Percentiles rank a stretch among this genome's conserved stretches.
Conservation (phyloP, 176 grass and related monocot species). For the Musa schizocarpa region DNA sequence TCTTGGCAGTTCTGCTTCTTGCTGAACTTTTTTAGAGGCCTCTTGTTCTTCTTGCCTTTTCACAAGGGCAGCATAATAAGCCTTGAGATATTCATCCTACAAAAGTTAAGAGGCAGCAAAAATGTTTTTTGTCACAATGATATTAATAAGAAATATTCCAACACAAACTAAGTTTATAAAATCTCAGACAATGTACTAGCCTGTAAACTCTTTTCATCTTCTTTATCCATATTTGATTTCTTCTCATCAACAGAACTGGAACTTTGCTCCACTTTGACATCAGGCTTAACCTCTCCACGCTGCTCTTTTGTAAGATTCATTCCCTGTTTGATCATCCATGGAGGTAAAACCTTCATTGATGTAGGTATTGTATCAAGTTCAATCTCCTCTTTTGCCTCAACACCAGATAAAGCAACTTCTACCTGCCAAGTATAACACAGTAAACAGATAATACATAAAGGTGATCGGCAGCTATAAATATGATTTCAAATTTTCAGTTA, state of each 20-base stretch:
- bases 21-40: constrained; percentile 29
- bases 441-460: background rate
- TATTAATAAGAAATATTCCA: background rate
- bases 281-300: constrained; percentile 48
- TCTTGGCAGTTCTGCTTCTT: constrained; percentile 29
- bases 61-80: constrained; percentile 64
- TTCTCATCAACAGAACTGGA: constrained; percentile 47
- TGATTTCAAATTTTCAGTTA: background rate
- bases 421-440: constrained; percentile 34
- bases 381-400: constrained; percentile 47
- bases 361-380: constrained; percentile 48
- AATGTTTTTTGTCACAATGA: background rate
- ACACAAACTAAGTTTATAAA: background rate
- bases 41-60: constrained; percentile 57
- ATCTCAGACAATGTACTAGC: constrained; percentile 27
- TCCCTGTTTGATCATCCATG: constrained; percentile 94
- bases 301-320: constrained; percentile 99
- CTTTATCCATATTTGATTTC: constrained; percentile 47
- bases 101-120: background rate
- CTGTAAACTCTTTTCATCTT: constrained; percentile 58
- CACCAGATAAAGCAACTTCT: constrained; percentile 60
- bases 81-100: constrained; percentile 86
- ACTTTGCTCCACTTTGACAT: constrained; percentile 29
- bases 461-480: background rate
- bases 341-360: constrained; percentile 58